Evolutionary conservation across 164 flowering plant genomes (phyloP), one percentile per base, ranked within the genome.

Genomic region (Kingdonia uniflora): DNA sequence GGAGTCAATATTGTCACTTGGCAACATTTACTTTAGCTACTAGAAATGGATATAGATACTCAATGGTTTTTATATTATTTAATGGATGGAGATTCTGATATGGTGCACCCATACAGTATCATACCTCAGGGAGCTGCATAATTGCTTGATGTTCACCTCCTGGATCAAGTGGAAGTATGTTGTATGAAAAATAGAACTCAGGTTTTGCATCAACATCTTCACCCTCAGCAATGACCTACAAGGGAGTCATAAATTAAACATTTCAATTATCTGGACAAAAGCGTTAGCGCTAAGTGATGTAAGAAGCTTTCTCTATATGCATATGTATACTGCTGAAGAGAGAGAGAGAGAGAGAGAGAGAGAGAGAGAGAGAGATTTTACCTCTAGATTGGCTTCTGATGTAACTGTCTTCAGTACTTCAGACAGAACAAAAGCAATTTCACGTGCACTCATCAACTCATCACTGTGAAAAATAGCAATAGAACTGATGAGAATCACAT

Each of bases 51-150:
- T n/a, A n/a, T n/a, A n/a, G n/a, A n/a, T n/a, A n/a, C n/a, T n/a
- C n/a, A n/a, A n/a, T n/a, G n/a, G n/a, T n/a, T n/a, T n/a, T n/a
- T n/a, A n/a, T n/a, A n/a, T n/a, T n/a, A n/a, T n/a, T n/a, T n/a
- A n/a, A n/a, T n/a, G n/a, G n/a, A n/a, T n/a, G n/a, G n/a, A n/a
- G n/a, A n/a, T n/a, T n/a, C 44, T 40, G 8, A 50, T 4, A 29
- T 24, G 43, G 17, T 38, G 43, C 42, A 54, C 43, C 46, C 37
- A 19, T 24, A 62, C 11, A 51, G 52, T 14, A 55, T 41, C 76
- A 64, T 24, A 88, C 99, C 96, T 92, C 99, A 35, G 85, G 83
- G 42, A 82, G 73, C 62, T 77, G 91, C 99, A 84, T 82, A 57
- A 88, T 86, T 52, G 94, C 75, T 51, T 80, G 95, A 51, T 78